Evolutionary conservation across 495 filamentous ascomycete species (phyloP).

Genomic region (Aspergillus bertholletiae): DNA sequence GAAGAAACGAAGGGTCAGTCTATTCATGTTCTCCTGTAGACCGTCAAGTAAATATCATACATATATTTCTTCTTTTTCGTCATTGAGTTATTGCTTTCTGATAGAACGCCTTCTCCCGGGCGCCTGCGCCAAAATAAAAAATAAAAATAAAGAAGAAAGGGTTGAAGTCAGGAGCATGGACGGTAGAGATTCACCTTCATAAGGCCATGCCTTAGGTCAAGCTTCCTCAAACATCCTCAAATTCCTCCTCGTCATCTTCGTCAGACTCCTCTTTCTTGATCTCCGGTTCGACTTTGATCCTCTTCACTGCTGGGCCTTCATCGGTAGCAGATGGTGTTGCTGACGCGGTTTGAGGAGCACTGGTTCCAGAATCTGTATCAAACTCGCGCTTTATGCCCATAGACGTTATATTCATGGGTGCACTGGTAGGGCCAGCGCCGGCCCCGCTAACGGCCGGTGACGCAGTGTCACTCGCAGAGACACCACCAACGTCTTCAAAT

Average conservation of each 20-base stretch:
- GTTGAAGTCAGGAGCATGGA: neutral
- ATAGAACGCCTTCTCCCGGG: neutral
- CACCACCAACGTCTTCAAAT: slow-evolving; percentile 46
- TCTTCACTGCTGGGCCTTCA: slow-evolving; percentile 42
- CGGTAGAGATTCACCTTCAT: no score
- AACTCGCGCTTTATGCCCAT: slow-evolving; percentile 38
- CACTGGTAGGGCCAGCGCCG: slow-evolving; percentile 27
- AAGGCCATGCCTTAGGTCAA: neutral
- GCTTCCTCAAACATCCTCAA: slow-evolving; percentile 42
- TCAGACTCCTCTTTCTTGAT: slow-evolving; percentile 44
- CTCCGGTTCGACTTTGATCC: slow-evolving; percentile 34
- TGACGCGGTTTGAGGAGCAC: slow-evolving; percentile 37
- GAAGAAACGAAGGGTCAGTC: no score
- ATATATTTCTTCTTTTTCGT: neutral
- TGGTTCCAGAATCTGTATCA: slow-evolving; percentile 39
- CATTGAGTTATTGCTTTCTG: neutral
- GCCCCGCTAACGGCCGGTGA: slow-evolving; percentile 29
- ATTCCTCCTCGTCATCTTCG: slow-evolving; percentile 53
- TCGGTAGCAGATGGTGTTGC: slow-evolving; percentile 40
- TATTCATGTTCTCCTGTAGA: no score
- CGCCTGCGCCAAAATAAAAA: slow-evolving; percentile 17
- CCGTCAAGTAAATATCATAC: neutral
- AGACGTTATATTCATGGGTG: slow-evolving; percentile 17
- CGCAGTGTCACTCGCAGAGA: slow-evolving; percentile 37
- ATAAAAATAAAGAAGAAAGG: no score